Conservation (phyloP, 1,284 basidiomycete species). For the Austroboletus rostrupii region DNA sequence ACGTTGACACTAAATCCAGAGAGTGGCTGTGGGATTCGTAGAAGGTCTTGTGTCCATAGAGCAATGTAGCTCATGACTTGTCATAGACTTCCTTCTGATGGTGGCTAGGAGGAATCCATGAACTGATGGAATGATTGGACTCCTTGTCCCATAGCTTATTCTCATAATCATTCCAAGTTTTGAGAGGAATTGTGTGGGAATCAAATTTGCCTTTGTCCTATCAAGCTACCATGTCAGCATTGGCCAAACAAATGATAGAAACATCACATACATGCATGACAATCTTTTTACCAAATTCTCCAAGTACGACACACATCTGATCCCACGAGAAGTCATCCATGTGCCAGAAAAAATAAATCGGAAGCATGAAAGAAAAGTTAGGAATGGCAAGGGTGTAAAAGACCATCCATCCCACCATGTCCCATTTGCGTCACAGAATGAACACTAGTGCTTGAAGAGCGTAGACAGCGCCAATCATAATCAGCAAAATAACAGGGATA, state of each 20-base stretch:
- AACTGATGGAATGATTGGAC: conserved; percentile 86
- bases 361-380: conserved; percentile 88
- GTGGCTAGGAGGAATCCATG: conserved; percentile 73
- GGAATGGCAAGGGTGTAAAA: conserved; percentile 94
- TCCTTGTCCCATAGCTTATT: conserved; percentile 98
- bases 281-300: conserved; percentile 93
- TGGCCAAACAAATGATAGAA: not conserved
- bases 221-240: conserved; percentile 14
- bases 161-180: conserved; percentile 96
- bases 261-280: conserved; percentile 75
- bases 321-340: conserved; percentile 99
- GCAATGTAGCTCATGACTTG: conserved; percentile 67
- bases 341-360: conserved; percentile 96
- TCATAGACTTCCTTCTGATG: conserved; percentile 63
- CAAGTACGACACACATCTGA: conserved; percentile 83
- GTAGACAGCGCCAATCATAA: conserved; percentile 92
- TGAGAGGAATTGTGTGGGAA: conserved; percentile 86
- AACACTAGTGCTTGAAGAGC: conserved; percentile 88
- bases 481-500: conserved; percentile 76
- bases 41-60: conserved; percentile 79
- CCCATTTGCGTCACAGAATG: conserved; percentile 74
- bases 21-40: conserved; percentile 71
- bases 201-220: conserved; percentile 98
- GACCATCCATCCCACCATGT: conserved; percentile 47
- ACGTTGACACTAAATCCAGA: too few relatives aligned